These are phyloP conservation scores for Silene latifolia DNA, from an alignment of 148 eudicot genomes.

Conservation along the genomic window DNA sequence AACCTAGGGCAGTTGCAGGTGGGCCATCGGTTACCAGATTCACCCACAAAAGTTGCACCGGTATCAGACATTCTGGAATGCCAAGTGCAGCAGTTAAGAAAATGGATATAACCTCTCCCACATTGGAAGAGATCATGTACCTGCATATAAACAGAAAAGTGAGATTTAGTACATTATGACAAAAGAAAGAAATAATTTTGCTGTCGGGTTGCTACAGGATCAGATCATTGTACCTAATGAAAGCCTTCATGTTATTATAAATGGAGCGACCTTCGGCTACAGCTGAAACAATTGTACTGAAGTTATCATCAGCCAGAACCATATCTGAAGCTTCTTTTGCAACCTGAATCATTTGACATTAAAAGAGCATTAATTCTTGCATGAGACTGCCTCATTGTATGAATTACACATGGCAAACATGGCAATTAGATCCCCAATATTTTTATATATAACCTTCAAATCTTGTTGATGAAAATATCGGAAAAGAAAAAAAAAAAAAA, in stretches of 20 bases:
- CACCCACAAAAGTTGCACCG: constrained; percentile 92
- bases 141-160: constrained; percentile 28
- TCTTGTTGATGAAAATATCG: too few relatives aligned
- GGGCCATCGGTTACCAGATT: constrained; percentile 95
- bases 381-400: too few relatives aligned
- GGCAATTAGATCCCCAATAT: too few relatives aligned
- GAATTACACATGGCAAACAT: too few relatives aligned
- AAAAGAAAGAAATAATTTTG: too few relatives aligned
- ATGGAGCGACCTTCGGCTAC: constrained; percentile 91
- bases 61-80: constrained; percentile 82
- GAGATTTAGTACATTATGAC: background rate
- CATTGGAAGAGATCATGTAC: constrained; percentile 96
- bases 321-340: constrained; percentile 97
- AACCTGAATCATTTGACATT: constrained; percentile 38
- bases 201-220: background rate
- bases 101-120: constrained; percentile 87
- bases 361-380: too few relatives aligned
- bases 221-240: constrained; percentile 53
- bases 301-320: constrained; percentile 92
- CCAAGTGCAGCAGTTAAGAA: constrained; percentile 91
- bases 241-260: constrained; percentile 91
- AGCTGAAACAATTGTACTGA: constrained; percentile 83
- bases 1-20: constrained; percentile 93
- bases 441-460: too few relatives aligned
- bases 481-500: too few relatives aligned